Percentiles rank a stretch among this genome's conserved stretches.
Conservation (phyloP, 345 rosid species). For the Euphorbia peplus region DNA sequence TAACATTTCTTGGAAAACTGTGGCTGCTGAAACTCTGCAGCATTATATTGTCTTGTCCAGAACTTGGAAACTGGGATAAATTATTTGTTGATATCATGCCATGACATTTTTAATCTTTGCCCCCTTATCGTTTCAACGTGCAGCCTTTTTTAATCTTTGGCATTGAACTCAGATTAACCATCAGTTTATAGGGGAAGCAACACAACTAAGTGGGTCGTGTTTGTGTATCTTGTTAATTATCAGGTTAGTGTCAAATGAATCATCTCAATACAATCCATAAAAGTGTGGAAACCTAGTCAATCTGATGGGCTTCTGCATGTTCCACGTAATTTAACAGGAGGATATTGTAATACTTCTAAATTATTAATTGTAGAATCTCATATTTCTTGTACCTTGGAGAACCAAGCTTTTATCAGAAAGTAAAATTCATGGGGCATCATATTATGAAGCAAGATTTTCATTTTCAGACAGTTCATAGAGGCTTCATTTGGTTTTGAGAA, state of each 20-base stretch:
- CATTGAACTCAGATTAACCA: neutral
- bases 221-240: too few species aligned
- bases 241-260: too few species aligned
- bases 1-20: constrained; percentile 1
- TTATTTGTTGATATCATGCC: neutral
- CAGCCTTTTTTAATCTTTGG: too few species aligned
- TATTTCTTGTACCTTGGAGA: neutral
- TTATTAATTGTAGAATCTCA: neutral
- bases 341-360: too few species aligned
- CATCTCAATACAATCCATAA: too few species aligned
- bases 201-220: too few species aligned
- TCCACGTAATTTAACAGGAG: too few species aligned
- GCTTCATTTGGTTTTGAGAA: constrained; percentile 38
- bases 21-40: neutral
- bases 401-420: neutral
- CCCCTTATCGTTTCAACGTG: neutral
- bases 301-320: too few species aligned
- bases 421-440: neutral
- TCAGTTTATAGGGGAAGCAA: too few species aligned
- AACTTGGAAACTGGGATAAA: neutral
- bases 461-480: too few species aligned
- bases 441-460: neutral
- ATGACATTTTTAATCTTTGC: neutral
- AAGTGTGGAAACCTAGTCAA: too few species aligned
- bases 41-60: neutral